Percentiles rank a stretch among this genome's conserved stretches.
These are phyloP conservation scores for Cryphonectria parasitica DNA, from an alignment of 2,329 filamentous ascomycete species.

Conservation along the genomic window DNA sequence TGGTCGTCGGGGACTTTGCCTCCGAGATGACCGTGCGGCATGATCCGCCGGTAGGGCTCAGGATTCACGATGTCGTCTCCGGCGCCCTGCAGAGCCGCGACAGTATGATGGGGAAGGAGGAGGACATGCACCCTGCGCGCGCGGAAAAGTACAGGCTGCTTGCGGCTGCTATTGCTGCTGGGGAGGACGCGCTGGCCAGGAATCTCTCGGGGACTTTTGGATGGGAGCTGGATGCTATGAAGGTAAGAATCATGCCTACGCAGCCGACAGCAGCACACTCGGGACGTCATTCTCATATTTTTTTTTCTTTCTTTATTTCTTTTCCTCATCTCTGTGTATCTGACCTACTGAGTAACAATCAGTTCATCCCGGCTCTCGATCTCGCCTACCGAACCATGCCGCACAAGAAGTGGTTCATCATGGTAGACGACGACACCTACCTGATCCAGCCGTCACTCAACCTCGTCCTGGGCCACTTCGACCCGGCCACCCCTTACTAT, in stretches of 20 bases:
- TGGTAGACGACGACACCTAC: constrained; percentile 62
- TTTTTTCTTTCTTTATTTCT: too few species aligned
- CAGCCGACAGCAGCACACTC: background rate
- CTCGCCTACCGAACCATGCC: constrained; percentile 55
- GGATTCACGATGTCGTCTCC: constrained; percentile 48
- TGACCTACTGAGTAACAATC: constrained; percentile 7
- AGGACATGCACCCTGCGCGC: constrained; percentile 30
- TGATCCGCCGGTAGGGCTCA: constrained; percentile 30
- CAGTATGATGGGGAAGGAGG: constrained; percentile 33
- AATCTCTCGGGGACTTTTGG: constrained; percentile 45
- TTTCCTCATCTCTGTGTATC: too few species aligned
- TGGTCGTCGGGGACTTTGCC: constrained; percentile 58
- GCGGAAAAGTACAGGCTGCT: constrained; percentile 48
- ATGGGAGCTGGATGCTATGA: constrained; percentile 55
- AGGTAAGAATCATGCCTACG: constrained; percentile 39
- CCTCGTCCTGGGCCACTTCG: constrained; percentile 52
- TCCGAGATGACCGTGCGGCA: constrained; percentile 34
- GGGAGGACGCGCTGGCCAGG: constrained; percentile 43
- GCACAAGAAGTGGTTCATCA: constrained; percentile 61
- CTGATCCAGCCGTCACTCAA: constrained; percentile 53
- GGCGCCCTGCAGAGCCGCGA: constrained; percentile 36
- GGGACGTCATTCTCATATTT: background rate
- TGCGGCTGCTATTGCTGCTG: constrained; percentile 43
- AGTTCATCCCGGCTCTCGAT: constrained; percentile 61
- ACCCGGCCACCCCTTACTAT: constrained; percentile 52